These are phyloP conservation scores for Mycosarcoma mackinlayi DNA, from an alignment of 1,284 basidiomycete genomes.

Conservation along the genomic window DNA sequence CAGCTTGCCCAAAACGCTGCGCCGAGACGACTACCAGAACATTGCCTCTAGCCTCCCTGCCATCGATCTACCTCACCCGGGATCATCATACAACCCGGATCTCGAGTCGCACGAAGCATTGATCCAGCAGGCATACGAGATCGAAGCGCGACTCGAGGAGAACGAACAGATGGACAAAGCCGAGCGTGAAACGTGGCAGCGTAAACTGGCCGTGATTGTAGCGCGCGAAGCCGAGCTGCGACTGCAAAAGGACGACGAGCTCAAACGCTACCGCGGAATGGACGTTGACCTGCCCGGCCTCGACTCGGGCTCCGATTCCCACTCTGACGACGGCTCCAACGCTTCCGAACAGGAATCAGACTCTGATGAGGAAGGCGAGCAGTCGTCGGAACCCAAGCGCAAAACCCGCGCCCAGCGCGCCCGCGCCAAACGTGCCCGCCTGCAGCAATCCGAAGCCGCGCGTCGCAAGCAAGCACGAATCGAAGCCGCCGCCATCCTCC, in stretches of 20 bases:
- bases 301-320: slow-evolving; percentile 5
- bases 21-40: slow-evolving; percentile 26
- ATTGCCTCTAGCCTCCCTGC: slow-evolving; percentile 71
- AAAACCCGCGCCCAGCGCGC: slow-evolving; percentile 53
- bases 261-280: slow-evolving; percentile 45
- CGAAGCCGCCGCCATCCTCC: slow-evolving; percentile 39
- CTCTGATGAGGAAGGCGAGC: slow-evolving; percentile 7
- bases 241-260: slow-evolving; percentile 21
- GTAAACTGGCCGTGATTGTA: slow-evolving; percentile 30
- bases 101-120: slow-evolving; percentile 81
- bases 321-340: background rate
- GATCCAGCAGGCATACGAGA: slow-evolving; percentile 77
- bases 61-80: slow-evolving; percentile 81
- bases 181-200: slow-evolving; percentile 27
- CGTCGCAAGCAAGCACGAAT: slow-evolving; percentile 46
- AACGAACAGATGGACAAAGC: slow-evolving; percentile 70
- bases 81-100: slow-evolving; percentile 93
- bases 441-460: slow-evolving; percentile 19
- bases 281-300: slow-evolving; percentile 31
- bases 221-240: slow-evolving; percentile 37
- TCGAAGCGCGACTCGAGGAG: slow-evolving; percentile 75
- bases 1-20: slow-evolving; percentile 32
- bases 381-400: slow-evolving; percentile 36
- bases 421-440: slow-evolving; percentile 38
- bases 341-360: background rate